A percentile compares a stretch with the other conserved stretches of the same genome.
Evolutionary conservation across 345 rosid species (phyloP).

Genomic region (Populus simonii): DNA sequence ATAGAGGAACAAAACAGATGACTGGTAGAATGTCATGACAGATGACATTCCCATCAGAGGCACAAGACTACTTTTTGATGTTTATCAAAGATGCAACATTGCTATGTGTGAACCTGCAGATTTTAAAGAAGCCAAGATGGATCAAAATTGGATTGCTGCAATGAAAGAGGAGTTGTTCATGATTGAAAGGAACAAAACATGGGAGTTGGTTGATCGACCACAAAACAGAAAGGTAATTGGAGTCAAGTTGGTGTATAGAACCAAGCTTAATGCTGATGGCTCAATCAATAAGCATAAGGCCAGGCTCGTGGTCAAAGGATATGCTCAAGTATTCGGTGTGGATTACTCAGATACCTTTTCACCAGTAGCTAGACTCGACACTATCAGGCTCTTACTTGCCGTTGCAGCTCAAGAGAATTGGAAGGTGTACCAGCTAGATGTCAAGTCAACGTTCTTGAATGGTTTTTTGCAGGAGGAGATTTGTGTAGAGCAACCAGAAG

Average conservation of each 20-base stretch:
- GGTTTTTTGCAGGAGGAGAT: not conserved
- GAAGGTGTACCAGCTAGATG: not conserved
- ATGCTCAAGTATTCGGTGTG: not conserved
- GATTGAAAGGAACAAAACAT: not conserved
- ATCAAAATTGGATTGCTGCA: not conserved
- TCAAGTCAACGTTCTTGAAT: not conserved
- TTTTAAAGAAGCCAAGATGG: not conserved
- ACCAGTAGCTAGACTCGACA: not conserved
- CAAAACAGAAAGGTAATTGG: not conserved
- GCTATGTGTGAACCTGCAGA: not conserved
- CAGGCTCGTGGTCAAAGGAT: not conserved
- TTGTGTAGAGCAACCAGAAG: not conserved
- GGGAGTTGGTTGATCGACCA: not conserved
- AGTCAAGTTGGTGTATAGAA: not conserved
- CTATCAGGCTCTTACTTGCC: not conserved
- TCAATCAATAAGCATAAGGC: not conserved
- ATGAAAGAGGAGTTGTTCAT: not conserved
- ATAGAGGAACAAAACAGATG: no score
- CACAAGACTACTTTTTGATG: not conserved
- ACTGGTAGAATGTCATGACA: not conserved
- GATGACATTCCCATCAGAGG: not conserved
- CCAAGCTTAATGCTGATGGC: not conserved
- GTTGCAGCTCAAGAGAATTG: not conserved
- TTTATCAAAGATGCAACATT: not conserved
- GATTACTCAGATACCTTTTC: not conserved